A percentile compares a stretch with the other conserved stretches of the same genome.
Evolutionary conservation across 1,139 yeast species (phyloP).

Genomic region (Scheffersomyces cryptocercus): DNA sequence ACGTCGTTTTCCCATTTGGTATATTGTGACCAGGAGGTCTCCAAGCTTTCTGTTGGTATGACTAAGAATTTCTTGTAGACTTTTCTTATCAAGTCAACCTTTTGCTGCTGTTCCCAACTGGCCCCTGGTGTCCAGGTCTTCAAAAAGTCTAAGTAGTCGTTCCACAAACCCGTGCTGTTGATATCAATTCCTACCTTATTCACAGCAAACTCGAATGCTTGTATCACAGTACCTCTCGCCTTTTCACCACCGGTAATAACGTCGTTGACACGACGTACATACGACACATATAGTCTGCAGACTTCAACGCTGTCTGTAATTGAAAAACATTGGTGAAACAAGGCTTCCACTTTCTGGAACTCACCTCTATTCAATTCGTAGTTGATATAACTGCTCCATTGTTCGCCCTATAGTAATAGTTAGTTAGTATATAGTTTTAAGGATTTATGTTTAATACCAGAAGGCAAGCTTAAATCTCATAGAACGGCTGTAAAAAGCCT

Average conservation of each 20-base stretch:
- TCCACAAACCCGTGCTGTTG: conserved; percentile 73
- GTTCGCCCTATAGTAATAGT: conserved; percentile 41
- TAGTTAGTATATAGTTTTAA: conserved; percentile 1
- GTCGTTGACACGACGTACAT: conserved; percentile 78
- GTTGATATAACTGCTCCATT: conserved; percentile 75
- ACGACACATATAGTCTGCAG: conserved; percentile 74
- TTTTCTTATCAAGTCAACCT: conserved; percentile 73
- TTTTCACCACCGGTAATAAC: conserved; percentile 82
- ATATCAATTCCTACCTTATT: conserved; percentile 79
- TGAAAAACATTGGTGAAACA: conserved; percentile 64
- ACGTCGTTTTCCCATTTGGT: conserved; percentile 81
- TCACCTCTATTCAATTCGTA: conserved; percentile 71
- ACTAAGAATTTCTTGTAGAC: conserved; percentile 69
- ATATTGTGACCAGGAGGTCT: conserved; percentile 78
- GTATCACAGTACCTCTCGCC: conserved; percentile 72
- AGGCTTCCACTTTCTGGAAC: conserved; percentile 61
- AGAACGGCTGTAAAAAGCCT: no score
- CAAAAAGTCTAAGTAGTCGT: conserved; percentile 78
- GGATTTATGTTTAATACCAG: conserved; percentile 7
- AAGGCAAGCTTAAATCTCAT: no score
- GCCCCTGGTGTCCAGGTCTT: conserved; percentile 77
- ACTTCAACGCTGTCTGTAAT: conserved; percentile 62
- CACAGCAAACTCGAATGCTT: conserved; percentile 84
- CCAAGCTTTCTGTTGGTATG: conserved; percentile 74
- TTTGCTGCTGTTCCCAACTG: conserved; percentile 86